Conservation (phyloP, 2,329 filamentous ascomycete genomes). For the Apiospora rasikravindrae region DNA sequence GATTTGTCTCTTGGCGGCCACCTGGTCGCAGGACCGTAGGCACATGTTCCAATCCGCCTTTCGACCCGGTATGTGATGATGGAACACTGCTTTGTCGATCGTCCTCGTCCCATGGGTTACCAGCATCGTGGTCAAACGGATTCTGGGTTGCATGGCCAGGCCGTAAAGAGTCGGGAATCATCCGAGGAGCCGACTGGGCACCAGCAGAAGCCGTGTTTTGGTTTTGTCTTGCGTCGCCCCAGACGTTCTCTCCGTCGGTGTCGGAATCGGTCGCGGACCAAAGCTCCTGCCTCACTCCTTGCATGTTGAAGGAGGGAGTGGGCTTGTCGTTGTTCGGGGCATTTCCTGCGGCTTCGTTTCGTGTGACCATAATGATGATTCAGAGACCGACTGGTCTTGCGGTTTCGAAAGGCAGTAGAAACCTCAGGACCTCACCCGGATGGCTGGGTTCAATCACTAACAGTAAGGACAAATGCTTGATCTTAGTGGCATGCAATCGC, state of each 20-base stretch:
- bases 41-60: slow-evolving; percentile 32
- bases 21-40: slow-evolving; percentile 41
- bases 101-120: slow-evolving; percentile 43
- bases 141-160: slow-evolving; percentile 36
- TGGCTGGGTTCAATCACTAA: neutral
- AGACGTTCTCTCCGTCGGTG: slow-evolving; percentile 36
- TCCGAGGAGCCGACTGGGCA: slow-evolving; percentile 22
- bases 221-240: slow-evolving; percentile 30
- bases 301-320: slow-evolving; percentile 32
- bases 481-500: neutral
- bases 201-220: slow-evolving; percentile 25
- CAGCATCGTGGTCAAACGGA: slow-evolving; percentile 39
- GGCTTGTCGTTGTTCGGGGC: slow-evolving; percentile 33
- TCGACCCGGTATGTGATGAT: slow-evolving; percentile 22
- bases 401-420: neutral
- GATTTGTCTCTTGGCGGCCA: slow-evolving; percentile 53
- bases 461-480: neutral
- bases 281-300: slow-evolving; percentile 37
- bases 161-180: slow-evolving; percentile 40
- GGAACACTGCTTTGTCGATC: slow-evolving; percentile 19
- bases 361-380: slow-evolving; percentile 44
- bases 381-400: neutral
- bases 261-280: slow-evolving; percentile 43
- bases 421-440: neutral
- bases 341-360: slow-evolving; percentile 44